phyloP scores from a whole-genome alignment of 768 basidiomycete species.

The Mycena galopus region DNA sequence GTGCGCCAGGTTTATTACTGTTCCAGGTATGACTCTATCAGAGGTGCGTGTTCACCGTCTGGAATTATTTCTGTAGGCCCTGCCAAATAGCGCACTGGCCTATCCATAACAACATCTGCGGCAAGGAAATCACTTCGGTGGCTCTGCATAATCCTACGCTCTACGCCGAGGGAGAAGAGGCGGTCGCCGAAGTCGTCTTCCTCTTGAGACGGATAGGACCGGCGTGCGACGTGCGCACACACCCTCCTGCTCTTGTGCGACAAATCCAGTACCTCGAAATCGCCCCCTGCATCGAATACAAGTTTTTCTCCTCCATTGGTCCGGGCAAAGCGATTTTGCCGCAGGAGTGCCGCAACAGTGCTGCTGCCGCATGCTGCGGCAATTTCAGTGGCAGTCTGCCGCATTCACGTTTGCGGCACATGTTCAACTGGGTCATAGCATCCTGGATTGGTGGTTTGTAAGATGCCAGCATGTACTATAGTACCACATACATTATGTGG shows the following conservation, averaged over 20 bases:
- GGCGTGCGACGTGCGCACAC: slow-evolving; percentile 4
- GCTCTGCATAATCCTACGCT: slow-evolving; percentile 3
- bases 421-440: no score
- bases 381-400: no score
- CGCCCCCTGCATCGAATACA: slow-evolving; percentile 2
- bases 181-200: slow-evolving; percentile 13
- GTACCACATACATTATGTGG: no score
- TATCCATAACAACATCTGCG: slow-evolving; percentile 22
- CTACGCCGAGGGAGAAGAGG: neutral
- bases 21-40: slow-evolving; percentile 15
- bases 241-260: slow-evolving; percentile 14
- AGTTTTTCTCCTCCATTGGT: slow-evolving; percentile 14
- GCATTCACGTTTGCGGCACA: no score
- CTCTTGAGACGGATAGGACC: slow-evolving; percentile 16
- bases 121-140: slow-evolving; percentile 21
- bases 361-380: no score
- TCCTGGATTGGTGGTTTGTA: no score
- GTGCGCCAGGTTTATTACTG: slow-evolving; percentile 13
- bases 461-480: no score
- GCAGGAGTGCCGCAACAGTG: no score
- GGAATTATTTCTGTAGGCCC: neutral
- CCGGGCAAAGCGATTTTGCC: no score
- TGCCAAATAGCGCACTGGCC: slow-evolving; percentile 25
- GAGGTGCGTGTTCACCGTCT: neutral
- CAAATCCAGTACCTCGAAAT: slow-evolving; percentile 20